These are phyloP conservation scores for Ganoderma lingzhi DNA, from an alignment of 1,284 basidiomycete genomes.

Conservation along the genomic window DNA sequence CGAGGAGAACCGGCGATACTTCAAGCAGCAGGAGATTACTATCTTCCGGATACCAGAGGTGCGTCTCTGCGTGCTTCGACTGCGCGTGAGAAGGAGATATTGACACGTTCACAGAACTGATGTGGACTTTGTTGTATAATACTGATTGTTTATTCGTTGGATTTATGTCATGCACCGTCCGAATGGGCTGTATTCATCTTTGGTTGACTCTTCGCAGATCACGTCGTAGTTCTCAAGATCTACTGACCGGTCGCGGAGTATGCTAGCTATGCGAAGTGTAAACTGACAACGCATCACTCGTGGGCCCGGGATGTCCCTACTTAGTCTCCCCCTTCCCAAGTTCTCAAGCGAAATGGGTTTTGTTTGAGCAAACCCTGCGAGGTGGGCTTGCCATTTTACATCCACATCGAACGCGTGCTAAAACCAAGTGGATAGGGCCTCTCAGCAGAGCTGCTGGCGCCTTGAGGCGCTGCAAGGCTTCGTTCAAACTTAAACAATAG, in stretches of 20 bases:
- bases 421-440: background rate
- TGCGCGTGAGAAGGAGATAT: conserved; percentile 26
- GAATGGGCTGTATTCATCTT: background rate
- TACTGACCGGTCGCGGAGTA: background rate
- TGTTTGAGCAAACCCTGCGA: background rate
- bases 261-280: background rate
- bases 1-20: conserved; percentile 96
- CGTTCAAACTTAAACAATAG: background rate
- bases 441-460: background rate
- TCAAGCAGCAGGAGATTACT: conserved; percentile 90
- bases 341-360: too few species aligned
- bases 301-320: background rate
- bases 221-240: background rate
- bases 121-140: conserved; percentile 38
- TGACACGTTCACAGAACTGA: conserved; percentile 38
- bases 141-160: conserved; percentile 40
- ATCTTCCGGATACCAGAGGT: conserved; percentile 82
- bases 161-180: conserved; percentile 21
- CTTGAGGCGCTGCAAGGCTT: background rate
- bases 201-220: background rate
- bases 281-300: background rate
- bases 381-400: background rate
- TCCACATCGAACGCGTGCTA: background rate
- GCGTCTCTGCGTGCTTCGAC: conserved; percentile 33
- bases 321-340: background rate